Evolutionary conservation across 805 yeast genomes (phyloP), one percentile per base, ranked within the genome.

Genomic region (Saturnispora sanitii): DNA sequence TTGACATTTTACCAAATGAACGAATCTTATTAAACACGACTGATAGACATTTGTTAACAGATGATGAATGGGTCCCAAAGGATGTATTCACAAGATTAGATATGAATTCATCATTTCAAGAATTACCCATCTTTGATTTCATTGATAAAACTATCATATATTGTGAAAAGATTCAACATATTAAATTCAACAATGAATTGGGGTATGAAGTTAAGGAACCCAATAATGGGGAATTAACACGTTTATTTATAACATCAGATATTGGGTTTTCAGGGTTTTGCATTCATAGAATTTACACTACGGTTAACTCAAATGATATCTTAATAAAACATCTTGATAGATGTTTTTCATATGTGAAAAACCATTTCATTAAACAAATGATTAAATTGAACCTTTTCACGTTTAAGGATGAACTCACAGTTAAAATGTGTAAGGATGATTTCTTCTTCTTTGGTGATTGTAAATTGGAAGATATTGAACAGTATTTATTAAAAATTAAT

Each of bases 161-260:
- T 31, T 30, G 38, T 18, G 18, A 26, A 34, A 8, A 4, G 3
- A 28, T 36, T n/a, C n/a, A 27, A 12, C 6, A 37, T 12, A 21
- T 13, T 11, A 30, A 37, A 4, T 35, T 30, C 27, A 13, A 17
- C 11, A 11, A 35, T 17, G 42, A 29, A n/a, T 26, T 36, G 16
- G 47, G 47, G 4, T 20, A 37, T n/a, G 16, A 25, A 11, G 33
- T 44, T 13, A 35, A 30, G n/a, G n/a, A n/a, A n/a, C n/a, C n/a
- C 3, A 9, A 16, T 17, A 18, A 5, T 8, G 15, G 15, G 4
- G 33, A 7, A 15, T 15, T 18, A 30, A 26, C 41, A 19, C 15
- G 37, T 6, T 25, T 37, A 7, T 40, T 44, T 17, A n/a, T 37
- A 4, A 26, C 31, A 17, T 40, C 42, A 5, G 33, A 37, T 19